phyloP scores from a whole-genome alignment of 108 stramenopile species.

The Nitzschia sp. region DNA sequence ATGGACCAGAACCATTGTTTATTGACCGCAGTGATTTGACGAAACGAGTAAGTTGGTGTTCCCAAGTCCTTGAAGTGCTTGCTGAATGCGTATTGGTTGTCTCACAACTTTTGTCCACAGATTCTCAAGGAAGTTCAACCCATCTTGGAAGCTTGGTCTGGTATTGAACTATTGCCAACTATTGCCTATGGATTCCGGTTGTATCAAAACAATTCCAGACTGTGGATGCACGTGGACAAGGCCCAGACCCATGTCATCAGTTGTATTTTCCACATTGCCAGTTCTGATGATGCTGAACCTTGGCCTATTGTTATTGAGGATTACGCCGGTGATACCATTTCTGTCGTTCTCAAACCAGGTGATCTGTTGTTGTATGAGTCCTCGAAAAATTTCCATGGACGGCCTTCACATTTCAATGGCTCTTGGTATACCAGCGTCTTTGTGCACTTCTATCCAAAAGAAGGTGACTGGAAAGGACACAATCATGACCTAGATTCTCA shows the following conservation, averaged over 20 bases:
- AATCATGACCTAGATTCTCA: constrained; percentile 58
- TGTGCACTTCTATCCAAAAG: constrained; percentile 76
- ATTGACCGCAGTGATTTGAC: constrained; percentile 45
- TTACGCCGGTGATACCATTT: constrained; percentile 32
- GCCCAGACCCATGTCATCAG: constrained; percentile 77
- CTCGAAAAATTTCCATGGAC: constrained; percentile 82
- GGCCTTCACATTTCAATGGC: constrained; percentile 71
- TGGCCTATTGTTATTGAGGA: constrained; percentile 70
- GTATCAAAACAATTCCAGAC: constrained; percentile 38
- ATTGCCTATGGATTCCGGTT: constrained; percentile 71
- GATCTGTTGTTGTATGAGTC: constrained; percentile 89
- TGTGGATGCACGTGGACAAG: constrained; percentile 79
- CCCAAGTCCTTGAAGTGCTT: background rate
- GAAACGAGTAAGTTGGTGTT: constrained; percentile 14
- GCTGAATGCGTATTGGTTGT: too few species aligned
- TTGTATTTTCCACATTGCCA: constrained; percentile 85
- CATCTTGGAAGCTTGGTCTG: constrained; percentile 66
- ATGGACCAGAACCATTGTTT: constrained; percentile 39
- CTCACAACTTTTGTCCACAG: background rate
- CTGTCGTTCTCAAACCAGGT: constrained; percentile 51
- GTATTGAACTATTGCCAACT: constrained; percentile 46
- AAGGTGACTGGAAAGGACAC: constrained; percentile 29
- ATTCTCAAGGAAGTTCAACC: constrained; percentile 51
- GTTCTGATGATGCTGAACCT: constrained; percentile 66
- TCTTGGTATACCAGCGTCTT: constrained; percentile 75